phyloP scores from a whole-genome alignment of 768 basidiomycete species.

The Suillus sp. region DNA sequence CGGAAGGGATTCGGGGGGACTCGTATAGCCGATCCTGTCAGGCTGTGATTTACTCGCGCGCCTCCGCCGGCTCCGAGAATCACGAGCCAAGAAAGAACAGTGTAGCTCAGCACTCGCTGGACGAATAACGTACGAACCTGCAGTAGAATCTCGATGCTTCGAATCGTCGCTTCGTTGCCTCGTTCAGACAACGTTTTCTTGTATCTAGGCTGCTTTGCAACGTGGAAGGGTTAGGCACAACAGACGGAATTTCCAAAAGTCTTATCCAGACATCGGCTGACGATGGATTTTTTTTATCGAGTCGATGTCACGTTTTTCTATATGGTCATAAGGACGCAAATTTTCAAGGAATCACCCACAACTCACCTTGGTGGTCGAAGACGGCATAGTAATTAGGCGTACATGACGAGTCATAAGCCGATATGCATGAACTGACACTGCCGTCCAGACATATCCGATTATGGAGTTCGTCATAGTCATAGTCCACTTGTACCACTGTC shows the following conservation, averaged over 20 bases:
- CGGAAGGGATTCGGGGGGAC: no score
- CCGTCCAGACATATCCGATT: not conserved
- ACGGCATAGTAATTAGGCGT: not conserved
- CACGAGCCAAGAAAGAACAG: not conserved
- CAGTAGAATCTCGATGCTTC: not conserved
- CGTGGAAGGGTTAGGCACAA: not conserved
- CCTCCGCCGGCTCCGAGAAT: not conserved
- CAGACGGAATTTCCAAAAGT: not conserved
- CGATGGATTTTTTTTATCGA: not conserved
- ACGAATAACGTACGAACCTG: not conserved
- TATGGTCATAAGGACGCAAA: not conserved
- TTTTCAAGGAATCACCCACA: not conserved
- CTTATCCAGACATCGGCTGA: not conserved
- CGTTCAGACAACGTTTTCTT: not conserved
- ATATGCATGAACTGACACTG: not conserved
- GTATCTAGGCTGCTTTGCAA: not conserved
- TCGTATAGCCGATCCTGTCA: not conserved
- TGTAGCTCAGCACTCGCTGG: not conserved
- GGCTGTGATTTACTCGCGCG: not conserved
- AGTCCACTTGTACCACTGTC: no score
- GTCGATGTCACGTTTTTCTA: not conserved
- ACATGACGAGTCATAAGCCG: not conserved
- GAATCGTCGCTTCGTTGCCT: not conserved
- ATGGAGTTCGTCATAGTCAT: not conserved
- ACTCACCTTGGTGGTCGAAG: not conserved